Base-by-base conservation (phyloP, 495 filamentous ascomycete species). In the Aspergillus bertholletiae region DNA sequence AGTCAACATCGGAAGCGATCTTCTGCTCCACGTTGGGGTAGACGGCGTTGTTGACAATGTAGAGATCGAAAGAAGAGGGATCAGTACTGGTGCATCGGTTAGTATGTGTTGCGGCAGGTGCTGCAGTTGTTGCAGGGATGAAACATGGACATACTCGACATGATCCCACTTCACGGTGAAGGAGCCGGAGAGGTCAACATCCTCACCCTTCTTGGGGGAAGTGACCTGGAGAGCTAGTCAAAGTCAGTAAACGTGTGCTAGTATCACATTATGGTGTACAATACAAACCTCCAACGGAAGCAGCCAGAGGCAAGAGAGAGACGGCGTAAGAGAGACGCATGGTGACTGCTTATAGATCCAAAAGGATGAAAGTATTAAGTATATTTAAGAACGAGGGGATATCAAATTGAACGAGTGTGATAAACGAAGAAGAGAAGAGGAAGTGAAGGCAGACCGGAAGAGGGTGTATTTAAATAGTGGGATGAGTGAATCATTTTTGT, bases 21-120 rank as follows among this genome's bases (percentile, higher is more conserved):
- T 76, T 78, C 60, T 79, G 69, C 37, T 74, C 65, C 6, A 83
- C 62, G 6, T 56, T 56, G 35, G 73, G 73, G 50, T 73, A 74
- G 41, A 71, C 59, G 41, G 58, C 55, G 50, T 74, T 68, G 65
- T 75, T 74, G 53, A 73, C 65, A 8, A 75, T 56, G 58, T 69
- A 64, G 34, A 75, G 62, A 32, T 75, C 55, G 56, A 74, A 68
- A 45, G 53, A 59, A 32, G 58, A 59, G 9, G 63, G 63, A 39
- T 75, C 73, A 41, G 71, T 72, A 49, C 68, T 73, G 35, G n/a
- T 21, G 1, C 0, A 60, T 21, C 17, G 21, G 55, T 44, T 11
- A 44, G 13, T 15, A 37, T 9, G 37, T 2, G 9, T 15, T 21
- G 15, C 5, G 17, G 9, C 13, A n/a, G 15, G 0, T n/a, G 15